Evolutionary conservation across 1,284 basidiomycete species (phyloP), one percentile per base, ranked within the genome.

Genomic region (Mycena sp.): DNA sequence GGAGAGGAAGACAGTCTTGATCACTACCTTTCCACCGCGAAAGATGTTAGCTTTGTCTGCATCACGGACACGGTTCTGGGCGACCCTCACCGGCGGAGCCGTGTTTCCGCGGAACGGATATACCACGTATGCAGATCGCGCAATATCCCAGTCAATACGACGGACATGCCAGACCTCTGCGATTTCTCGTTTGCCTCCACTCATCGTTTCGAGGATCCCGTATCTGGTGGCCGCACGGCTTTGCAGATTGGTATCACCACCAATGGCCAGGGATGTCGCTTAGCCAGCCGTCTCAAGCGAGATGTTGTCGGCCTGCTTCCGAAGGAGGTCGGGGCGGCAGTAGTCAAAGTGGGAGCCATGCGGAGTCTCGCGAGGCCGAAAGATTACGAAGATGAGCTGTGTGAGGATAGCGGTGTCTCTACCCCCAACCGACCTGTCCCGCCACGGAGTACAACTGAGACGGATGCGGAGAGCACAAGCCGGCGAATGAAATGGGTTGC

Each of bases 171-270:
- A 1, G 81, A 87, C 10, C 82, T 97, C 23, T 98, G 94, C 75
- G 95, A 98, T 73, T 98, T 94, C 74, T 90, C 92, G 0, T 96
- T 98, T 78, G 87, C 93, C 0, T 88, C 95, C 0, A 88, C 90
- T 0, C 94, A 98, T 73, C 92, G 96, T 5, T 95, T 98, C 71
- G 74, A 84, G 3, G 80, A 85, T 64, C 67, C 79, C 7, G 70
- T 73, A n/a, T 80, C 79, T 1, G 81, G 81, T 6, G 71, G 72
- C 59, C 79, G 85, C 6, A 87, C 86, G 0, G 80, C 91, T 2
- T 81, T 98, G 0, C 95, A 98, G 72, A 78, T 99, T 12, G 94
- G 92, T 0, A 86, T 99, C 1, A 94, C 95, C 0, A 96, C 96
- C 1, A 98, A 98, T 70, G 95, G 95, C 0, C 87, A 92, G 63